phyloP scores from a whole-genome alignment of 768 basidiomycete genomes.

The Dentipellis sp. region DNA sequence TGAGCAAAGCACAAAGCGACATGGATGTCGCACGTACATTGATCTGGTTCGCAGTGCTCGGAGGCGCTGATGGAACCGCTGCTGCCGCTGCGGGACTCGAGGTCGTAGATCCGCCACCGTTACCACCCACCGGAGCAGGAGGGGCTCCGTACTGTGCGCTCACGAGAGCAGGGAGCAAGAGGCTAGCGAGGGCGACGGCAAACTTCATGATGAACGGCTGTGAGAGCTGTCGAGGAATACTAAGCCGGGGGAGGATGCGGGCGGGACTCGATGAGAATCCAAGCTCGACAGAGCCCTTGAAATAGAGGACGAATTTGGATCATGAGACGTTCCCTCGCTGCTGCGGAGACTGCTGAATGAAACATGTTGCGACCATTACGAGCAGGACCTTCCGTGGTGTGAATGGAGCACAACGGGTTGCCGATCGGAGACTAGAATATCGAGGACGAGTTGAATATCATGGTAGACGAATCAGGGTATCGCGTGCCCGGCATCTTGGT shows the following conservation, averaged over 20 bases:
- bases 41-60: conserved; percentile 12
- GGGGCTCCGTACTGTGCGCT: conserved; percentile 30
- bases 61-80: conserved; percentile 22
- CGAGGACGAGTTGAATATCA: background rate
- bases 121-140: conserved; percentile 9
- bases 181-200: conserved; percentile 17
- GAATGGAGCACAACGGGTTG: background rate
- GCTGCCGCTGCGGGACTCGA: conserved; percentile 15
- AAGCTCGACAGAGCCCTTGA: background rate
- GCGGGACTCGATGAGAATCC: background rate
- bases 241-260: background rate
- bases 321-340: background rate
- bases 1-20: background rate
- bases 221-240: background rate
- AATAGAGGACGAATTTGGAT: background rate
- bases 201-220: conserved; percentile 22
- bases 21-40: conserved; percentile 8
- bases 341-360: background rate
- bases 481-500: background rate
- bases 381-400: too few species aligned
- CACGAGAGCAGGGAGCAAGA: conserved; percentile 24
- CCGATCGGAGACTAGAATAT: background rate
- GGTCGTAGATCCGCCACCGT: background rate
- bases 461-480: background rate
- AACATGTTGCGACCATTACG: too few species aligned